Percentiles rank a stretch among this genome's conserved stretches.
phyloP scores from a whole-genome alignment of 495 filamentous ascomycete species.

The Penicillium pulvis region DNA sequence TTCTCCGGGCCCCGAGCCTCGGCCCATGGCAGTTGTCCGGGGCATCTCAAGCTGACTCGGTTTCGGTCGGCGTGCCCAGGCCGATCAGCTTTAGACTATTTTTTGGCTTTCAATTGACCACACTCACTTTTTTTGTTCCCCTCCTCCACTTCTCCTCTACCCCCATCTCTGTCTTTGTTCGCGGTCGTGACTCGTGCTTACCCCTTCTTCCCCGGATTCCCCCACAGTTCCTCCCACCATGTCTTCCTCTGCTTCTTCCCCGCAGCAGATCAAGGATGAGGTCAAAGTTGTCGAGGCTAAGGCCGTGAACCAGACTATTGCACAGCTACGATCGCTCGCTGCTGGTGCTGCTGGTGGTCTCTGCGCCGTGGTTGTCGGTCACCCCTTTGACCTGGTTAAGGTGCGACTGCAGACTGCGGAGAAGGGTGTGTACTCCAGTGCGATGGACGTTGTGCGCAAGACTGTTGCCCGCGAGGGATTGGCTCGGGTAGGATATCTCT shows the following conservation, averaged over 20 bases:
- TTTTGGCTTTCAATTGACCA: not conserved
- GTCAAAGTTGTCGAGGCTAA: conserved; percentile 36
- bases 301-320: conserved; percentile 47
- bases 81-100: not conserved
- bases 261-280: conserved; percentile 39
- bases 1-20: conserved; percentile 7
- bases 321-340: conserved; percentile 71
- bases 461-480: conserved; percentile 86
- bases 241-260: conserved; percentile 35
- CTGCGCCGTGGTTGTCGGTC: conserved; percentile 89
- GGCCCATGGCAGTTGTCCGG: conserved; percentile 7
- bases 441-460: conserved; percentile 88
- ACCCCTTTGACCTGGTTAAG: conserved; percentile 97
- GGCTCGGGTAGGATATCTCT: conserved; percentile 49
- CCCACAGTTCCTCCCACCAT: conserved; percentile 1
- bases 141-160: not conserved
- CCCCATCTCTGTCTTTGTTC: not conserved
- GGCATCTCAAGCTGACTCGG: conserved; percentile 5
- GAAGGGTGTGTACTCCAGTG: conserved; percentile 85
- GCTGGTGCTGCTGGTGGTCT: conserved; percentile 93
- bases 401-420: conserved; percentile 95
- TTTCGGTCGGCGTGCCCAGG: conserved; percentile 3
- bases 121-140: not conserved
- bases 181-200: not conserved
- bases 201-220: not conserved